Evolutionary conservation across 768 basidiomycete genomes (phyloP).

Genomic region (Pholiota conissans): DNA sequence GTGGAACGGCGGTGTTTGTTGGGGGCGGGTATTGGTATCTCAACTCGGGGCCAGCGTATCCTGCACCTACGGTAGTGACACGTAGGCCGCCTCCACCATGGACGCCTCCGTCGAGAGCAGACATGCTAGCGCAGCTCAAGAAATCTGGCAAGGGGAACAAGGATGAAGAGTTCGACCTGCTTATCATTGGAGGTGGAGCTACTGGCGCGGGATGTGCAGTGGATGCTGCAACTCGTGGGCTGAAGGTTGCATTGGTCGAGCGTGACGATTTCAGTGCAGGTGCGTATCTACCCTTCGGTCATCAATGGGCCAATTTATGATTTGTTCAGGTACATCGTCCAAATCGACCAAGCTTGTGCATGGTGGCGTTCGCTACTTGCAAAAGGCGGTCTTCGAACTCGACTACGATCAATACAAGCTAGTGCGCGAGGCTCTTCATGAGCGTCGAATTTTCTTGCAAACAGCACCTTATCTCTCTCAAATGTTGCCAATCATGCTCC

Average conservation of each 20-base stretch:
- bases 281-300: conserved; percentile 30
- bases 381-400: conserved; percentile 93
- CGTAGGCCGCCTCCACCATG: conserved; percentile 78
- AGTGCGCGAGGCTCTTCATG: conserved; percentile 91
- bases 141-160: conserved; percentile 36
- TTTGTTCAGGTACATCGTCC: conserved; percentile 77
- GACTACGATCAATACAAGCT: conserved; percentile 98
- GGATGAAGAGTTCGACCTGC: conserved; percentile 25
- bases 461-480: conserved; percentile 91
- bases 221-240: conserved; percentile 88
- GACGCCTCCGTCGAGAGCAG: conserved; percentile 70
- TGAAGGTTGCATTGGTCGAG: conserved; percentile 93
- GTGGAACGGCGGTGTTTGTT: conserved; percentile 50
- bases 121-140: conserved; percentile 63
- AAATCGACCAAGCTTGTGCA: conserved; percentile 99
- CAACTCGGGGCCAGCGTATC: conserved; percentile 72
- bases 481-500: conserved; percentile 97
- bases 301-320: background rate
- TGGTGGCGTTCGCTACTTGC: conserved; percentile 95
- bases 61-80: conserved; percentile 59
- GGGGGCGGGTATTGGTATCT: conserved; percentile 71
- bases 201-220: conserved; percentile 97
- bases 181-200: conserved; percentile 60
- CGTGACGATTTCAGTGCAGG: conserved; percentile 90
- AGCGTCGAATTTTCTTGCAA: conserved; percentile 90